Evolutionary conservation across 2,329 filamentous ascomycete species (phyloP).

Genomic region (Neospermospora avenae): DNA sequence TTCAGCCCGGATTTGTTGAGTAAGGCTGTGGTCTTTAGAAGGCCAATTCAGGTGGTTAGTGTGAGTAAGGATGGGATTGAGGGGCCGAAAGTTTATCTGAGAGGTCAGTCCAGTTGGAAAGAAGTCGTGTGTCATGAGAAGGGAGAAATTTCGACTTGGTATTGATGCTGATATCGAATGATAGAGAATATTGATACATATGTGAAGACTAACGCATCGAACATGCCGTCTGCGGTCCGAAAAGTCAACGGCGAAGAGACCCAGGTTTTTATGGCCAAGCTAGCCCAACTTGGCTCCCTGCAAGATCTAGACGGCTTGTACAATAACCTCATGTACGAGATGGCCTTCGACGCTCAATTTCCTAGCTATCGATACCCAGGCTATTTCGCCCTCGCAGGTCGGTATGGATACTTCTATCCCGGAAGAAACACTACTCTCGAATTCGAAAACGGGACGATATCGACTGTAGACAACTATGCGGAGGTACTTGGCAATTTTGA

Average conservation of each 20-base stretch:
- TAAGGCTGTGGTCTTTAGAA: slow-evolving; percentile 49
- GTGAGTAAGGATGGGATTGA: slow-evolving; percentile 56
- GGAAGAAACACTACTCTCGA: slow-evolving; percentile 37
- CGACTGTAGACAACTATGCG: slow-evolving; percentile 36
- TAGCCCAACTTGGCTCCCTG: slow-evolving; percentile 36
- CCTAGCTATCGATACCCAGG: slow-evolving; percentile 26
- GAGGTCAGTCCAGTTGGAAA: slow-evolving; percentile 40
- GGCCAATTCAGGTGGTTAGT: slow-evolving; percentile 51
- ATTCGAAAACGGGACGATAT: slow-evolving; percentile 39
- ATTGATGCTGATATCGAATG: slow-evolving; percentile 12
- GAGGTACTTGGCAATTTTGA: slow-evolving; percentile 29
- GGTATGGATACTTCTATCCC: slow-evolving; percentile 36
- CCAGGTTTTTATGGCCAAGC: slow-evolving; percentile 44
- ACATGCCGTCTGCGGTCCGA: slow-evolving; percentile 44
- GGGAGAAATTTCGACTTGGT: slow-evolving; percentile 13
- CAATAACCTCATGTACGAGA: slow-evolving; percentile 40
- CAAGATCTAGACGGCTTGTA: slow-evolving; percentile 41
- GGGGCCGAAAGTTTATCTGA: slow-evolving; percentile 54
- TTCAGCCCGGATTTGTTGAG: slow-evolving; percentile 50
- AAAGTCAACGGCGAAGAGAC: slow-evolving; percentile 54
- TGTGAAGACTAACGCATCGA: slow-evolving; percentile 32
- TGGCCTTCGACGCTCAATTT: slow-evolving; percentile 25
- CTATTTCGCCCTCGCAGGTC: slow-evolving; percentile 37
- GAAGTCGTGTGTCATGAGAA: too few species aligned
- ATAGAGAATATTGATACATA: slow-evolving; percentile 9